phyloP scores from a whole-genome alignment of 208 protist species.

The Lotmaria passim region DNA sequence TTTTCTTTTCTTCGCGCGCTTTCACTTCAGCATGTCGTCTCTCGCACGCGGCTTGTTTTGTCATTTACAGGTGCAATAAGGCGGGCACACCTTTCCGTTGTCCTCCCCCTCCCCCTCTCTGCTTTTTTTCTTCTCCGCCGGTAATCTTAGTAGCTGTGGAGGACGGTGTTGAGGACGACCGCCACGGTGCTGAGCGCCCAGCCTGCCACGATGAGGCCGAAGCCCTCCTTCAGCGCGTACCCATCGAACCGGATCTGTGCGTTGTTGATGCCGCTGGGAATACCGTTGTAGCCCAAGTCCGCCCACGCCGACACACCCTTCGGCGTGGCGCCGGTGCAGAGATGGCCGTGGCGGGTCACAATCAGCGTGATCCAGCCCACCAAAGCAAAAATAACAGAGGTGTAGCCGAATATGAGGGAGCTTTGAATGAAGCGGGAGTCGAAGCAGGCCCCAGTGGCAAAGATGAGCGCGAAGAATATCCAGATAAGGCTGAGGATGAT shows the following conservation, averaged over 20 bases:
- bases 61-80: too few relatives aligned
- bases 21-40: too few relatives aligned
- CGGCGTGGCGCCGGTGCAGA: conserved; percentile 37
- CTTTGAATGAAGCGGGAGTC: conserved; percentile 13
- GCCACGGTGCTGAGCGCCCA: conserved; percentile 38
- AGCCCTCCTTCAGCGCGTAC: conserved; percentile 42
- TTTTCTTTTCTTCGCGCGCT: neutral
- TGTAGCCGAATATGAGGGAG: conserved; percentile 32
- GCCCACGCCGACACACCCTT: conserved; percentile 41
- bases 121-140: neutral
- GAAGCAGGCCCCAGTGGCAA: conserved; percentile 43
- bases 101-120: neutral
- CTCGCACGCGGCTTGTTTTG: too few relatives aligned
- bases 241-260: conserved; percentile 41
- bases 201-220: conserved; percentile 40
- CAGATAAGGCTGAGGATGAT: conserved; percentile 53
- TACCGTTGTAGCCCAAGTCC: conserved; percentile 54
- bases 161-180: conserved; percentile 34
- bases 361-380: conserved; percentile 46
- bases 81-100: too few relatives aligned
- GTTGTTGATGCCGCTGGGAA: conserved; percentile 45
- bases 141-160: conserved; percentile 20
- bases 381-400: conserved; percentile 34
- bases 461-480: conserved; percentile 47
- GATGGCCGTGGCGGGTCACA: conserved; percentile 28